These are phyloP conservation scores for Citrus medica DNA, from an alignment of 345 rosid species.

Conservation along the genomic window DNA sequence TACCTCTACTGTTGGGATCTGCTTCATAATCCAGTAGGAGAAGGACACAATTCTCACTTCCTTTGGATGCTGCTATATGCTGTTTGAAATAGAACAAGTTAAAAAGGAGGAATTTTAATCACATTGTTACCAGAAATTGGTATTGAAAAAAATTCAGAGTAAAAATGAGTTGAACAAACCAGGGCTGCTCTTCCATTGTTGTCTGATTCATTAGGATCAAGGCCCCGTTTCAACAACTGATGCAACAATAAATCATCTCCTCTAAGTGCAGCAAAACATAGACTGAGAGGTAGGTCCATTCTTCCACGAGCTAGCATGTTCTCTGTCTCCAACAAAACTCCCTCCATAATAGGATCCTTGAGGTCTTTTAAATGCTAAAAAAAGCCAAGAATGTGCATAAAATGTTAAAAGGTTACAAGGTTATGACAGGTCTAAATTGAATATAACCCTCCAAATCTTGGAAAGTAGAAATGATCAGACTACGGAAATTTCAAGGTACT, in stretches of 20 bases:
- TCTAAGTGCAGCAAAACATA: constrained; percentile 70
- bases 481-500: not conserved
- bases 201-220: constrained; percentile 84
- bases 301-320: constrained; percentile 75
- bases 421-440: not conserved
- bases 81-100: constrained; percentile 15
- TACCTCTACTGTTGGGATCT: constrained; percentile 75
- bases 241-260: constrained; percentile 78
- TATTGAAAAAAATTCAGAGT: not conserved
- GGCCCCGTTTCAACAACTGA: constrained; percentile 72
- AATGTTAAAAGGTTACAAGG: not conserved
- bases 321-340: constrained; percentile 63
- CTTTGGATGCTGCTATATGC: constrained; percentile 90
- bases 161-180: constrained; percentile 37
- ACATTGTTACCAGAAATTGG: not conserved
- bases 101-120: not conserved
- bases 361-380: constrained; percentile 64
- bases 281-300: constrained; percentile 74
- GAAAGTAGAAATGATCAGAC: not conserved
- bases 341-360: constrained; percentile 65
- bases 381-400: not conserved
- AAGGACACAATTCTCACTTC: constrained; percentile 66
- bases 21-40: constrained; percentile 66
- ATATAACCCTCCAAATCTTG: not conserved
- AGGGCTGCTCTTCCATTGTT: constrained; percentile 68